Evolutionary conservation across 352 stramenopile genomes (phyloP), one percentile per base, ranked within the genome.

Genomic region (Phytopythium aichiense): DNA sequence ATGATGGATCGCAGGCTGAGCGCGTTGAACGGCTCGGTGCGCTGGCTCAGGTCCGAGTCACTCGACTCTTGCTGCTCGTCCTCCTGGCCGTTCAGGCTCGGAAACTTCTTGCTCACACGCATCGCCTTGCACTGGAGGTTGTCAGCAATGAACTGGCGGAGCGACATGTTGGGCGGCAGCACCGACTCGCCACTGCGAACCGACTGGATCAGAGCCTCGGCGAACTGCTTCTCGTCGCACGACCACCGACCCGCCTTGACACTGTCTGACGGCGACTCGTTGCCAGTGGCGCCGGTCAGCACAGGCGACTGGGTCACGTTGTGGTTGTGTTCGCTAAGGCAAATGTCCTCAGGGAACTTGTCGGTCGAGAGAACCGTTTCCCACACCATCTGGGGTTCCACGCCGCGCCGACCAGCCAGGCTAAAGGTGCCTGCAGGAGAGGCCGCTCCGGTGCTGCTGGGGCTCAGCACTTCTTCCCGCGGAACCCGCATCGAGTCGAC

Each of bases 1-100:
- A 88, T 89, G 66, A 91, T 91, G n/a, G 72, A 86, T 48, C 72
- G 69, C n/a, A 91, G 65, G 54, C 81, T 88, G 11, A 91, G 71
- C 30, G 81, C 67, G 66, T 90, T 86, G 64, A 90, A 90, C 28
- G 61, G 60, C 63, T 72, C 63, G 28, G 65, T 55, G 20, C 69
- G 60, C 23, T 55, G 45, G 40, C 43, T 62, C 25, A 57, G 28
- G 22, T 58, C 63, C 18, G 53, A 61, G 60, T 63, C 63, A 33
- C 35, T 67, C 49, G 49, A 50, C 7, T 74, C 65, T 4, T 51
- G 38, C 20, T 42, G 23, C 3, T 25, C 53, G 9, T 60, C 53
- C 16, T 63, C 43, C 45, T 67, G 58, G 15, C 61, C 45, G 16
- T 66, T 53, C 23, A 87, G 65, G 31, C 72, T 87, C 13, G 64